These are phyloP conservation scores for Globisporangium alternatum DNA, from an alignment of 352 stramenopile species.

Conservation along the genomic window DNA sequence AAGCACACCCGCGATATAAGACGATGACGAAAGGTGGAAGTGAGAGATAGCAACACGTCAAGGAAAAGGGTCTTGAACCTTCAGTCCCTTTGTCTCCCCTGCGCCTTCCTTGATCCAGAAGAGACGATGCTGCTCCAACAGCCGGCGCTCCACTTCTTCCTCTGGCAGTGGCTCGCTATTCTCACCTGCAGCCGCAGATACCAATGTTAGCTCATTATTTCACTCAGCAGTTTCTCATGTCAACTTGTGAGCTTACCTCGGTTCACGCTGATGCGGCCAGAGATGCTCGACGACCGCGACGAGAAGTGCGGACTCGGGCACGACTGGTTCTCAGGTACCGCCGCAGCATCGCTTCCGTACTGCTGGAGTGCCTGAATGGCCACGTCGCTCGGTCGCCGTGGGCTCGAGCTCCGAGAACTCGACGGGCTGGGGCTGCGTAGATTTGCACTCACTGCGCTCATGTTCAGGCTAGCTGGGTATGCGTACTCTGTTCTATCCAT, in stretches of 20 bases:
- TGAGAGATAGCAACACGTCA: too few species aligned
- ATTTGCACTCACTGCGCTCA: conserved; percentile 1
- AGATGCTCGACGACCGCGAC: conserved; percentile 59
- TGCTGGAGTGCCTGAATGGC: conserved; percentile 25
- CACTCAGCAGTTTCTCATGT: not conserved
- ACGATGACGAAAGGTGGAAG: not conserved
- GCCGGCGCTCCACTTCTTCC: conserved; percentile 41
- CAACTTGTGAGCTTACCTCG: conserved; percentile 32
- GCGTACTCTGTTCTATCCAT: conserved; percentile 1
- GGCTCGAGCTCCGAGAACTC: conserved; percentile 26
- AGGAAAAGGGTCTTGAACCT: too few species aligned
- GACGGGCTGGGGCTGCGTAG: not conserved
- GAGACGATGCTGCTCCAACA: conserved; percentile 66
- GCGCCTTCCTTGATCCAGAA: conserved; percentile 78
- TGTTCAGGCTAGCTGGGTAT: not conserved
- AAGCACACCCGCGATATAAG: not conserved
- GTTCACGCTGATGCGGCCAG: conserved; percentile 44
- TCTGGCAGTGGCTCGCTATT: conserved; percentile 17
- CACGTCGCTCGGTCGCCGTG: conserved; percentile 26
- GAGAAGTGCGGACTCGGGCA: conserved; percentile 66
- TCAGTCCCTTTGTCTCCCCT: conserved; percentile 15
- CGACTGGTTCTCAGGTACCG: conserved; percentile 20
- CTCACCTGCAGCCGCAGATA: conserved; percentile 16
- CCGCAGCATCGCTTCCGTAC: not conserved
- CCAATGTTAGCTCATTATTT: not conserved